Evolutionary conservation across 306 rosid genomes (phyloP).

Genomic region (Prunus salicina): DNA sequence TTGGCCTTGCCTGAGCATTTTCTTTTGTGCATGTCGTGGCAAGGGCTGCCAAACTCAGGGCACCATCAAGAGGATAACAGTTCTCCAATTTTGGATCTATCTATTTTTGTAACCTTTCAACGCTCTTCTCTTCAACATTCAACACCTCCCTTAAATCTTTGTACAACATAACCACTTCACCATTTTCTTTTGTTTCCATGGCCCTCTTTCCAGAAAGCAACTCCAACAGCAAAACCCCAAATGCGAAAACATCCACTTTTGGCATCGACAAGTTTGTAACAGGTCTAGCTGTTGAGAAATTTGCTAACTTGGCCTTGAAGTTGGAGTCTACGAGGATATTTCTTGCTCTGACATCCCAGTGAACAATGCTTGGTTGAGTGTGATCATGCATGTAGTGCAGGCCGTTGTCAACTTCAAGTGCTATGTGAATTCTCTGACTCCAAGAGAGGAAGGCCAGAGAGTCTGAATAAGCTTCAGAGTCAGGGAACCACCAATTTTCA

Average conservation of each 20-base stretch:
- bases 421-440: constrained; percentile 62
- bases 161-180: constrained; percentile 57
- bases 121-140: constrained; percentile 46
- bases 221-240: constrained; percentile 63
- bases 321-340: constrained; percentile 58
- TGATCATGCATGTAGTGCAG: constrained; percentile 79
- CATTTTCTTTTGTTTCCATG: constrained; percentile 32
- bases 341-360: constrained; percentile 52
- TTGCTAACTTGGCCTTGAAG: constrained; percentile 71
- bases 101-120: constrained; percentile 50
- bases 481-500: constrained; percentile 45
- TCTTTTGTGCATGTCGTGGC: constrained; percentile 58
- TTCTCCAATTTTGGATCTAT: constrained; percentile 59
- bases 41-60: constrained; percentile 59
- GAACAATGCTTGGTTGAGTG: constrained; percentile 62
- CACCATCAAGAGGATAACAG: constrained; percentile 48
- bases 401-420: constrained; percentile 67
- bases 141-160: constrained; percentile 44
- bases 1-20: constrained; percentile 51
- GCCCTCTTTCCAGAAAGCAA: constrained; percentile 57
- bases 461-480: constrained; percentile 23
- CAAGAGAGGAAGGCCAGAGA: constrained; percentile 41
- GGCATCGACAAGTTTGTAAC: constrained; percentile 31
- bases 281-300: constrained; percentile 56
- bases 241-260: constrained; percentile 60